phyloP scores from a whole-genome alignment of 306 rosid species.

The Vigna radiata region DNA sequence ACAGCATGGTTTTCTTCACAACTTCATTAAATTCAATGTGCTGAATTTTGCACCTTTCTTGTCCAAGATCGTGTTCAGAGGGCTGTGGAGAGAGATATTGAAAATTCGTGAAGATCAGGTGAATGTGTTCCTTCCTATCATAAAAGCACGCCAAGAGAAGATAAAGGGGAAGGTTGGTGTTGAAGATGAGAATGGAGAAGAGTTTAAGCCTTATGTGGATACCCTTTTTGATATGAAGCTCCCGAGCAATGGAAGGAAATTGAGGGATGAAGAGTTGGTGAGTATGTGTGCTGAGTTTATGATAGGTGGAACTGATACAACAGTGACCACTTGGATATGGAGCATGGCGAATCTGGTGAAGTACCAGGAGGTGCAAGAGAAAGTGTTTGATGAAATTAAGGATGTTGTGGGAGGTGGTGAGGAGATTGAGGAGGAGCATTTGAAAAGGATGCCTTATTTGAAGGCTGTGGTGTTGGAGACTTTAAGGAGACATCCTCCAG shows the following conservation, averaged over 20 bases:
- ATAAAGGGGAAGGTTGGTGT: slow-evolving; percentile 20
- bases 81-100: slow-evolving; percentile 49
- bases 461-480: slow-evolving; percentile 62
- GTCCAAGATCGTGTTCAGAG: slow-evolving; percentile 52
- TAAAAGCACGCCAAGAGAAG: slow-evolving; percentile 51
- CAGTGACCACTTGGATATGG: slow-evolving; percentile 56
- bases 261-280: slow-evolving; percentile 54
- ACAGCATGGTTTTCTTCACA: slow-evolving; percentile 37
- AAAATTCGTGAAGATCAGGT: slow-evolving; percentile 48
- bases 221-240: slow-evolving; percentile 53
- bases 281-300: slow-evolving; percentile 59
- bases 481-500: slow-evolving; percentile 60
- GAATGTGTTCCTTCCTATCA: slow-evolving; percentile 48
- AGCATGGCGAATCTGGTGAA: slow-evolving; percentile 64
- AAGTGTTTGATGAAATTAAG: slow-evolving; percentile 50
- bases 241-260: slow-evolving; percentile 38
- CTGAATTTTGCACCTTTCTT: slow-evolving; percentile 53
- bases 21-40: slow-evolving; percentile 53
- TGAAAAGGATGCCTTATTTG: slow-evolving; percentile 60
- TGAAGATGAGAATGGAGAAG: not conserved
- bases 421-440: slow-evolving; percentile 56
- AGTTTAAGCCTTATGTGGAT: slow-evolving; percentile 53
- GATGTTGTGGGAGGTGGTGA: slow-evolving; percentile 43
- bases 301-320: slow-evolving; percentile 64
- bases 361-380: slow-evolving; percentile 55